Evolutionary conservation across 2,329 filamentous ascomycete species (phyloP).

Genomic region (Leptographium lundbergii): DNA sequence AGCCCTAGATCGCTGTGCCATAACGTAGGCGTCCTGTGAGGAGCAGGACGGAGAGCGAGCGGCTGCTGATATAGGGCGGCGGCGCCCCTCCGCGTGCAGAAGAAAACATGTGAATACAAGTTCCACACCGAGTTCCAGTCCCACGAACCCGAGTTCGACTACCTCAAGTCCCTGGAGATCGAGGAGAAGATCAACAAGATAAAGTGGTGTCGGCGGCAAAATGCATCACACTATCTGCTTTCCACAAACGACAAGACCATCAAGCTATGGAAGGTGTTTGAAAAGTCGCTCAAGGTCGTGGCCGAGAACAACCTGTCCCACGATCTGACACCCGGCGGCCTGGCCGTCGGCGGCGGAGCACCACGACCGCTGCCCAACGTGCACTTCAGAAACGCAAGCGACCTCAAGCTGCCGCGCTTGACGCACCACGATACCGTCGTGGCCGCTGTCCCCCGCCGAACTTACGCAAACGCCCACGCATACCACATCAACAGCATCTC

Average conservation of each 20-base stretch:
- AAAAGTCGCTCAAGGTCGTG: constrained; percentile 97
- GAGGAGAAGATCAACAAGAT: constrained; percentile 99
- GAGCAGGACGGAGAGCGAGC: not conserved
- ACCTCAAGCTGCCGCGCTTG: constrained; percentile 86
- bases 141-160: constrained; percentile 98
- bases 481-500: constrained; percentile 99
- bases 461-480: constrained; percentile 95
- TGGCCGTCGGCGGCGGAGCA: constrained; percentile 64
- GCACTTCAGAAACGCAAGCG: constrained; percentile 66
- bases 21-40: not conserved
- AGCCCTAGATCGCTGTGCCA: not conserved
- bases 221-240: constrained; percentile 93
- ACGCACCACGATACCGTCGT: constrained; percentile 98
- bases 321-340: constrained; percentile 69
- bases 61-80: not conserved
- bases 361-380: constrained; percentile 58
- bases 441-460: constrained; percentile 86
- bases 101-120: constrained; percentile 99
- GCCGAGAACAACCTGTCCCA: constrained; percentile 97
- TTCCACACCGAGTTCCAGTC: constrained; percentile 99
- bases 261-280: constrained; percentile 99
- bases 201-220: constrained; percentile 97
- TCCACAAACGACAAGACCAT: constrained; percentile 99
- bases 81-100: constrained; percentile 40
- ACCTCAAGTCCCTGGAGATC: constrained; percentile 97